These are phyloP conservation scores for Saccharomycopsis amapae DNA, from an alignment of 805 yeast genomes.

Conservation along the genomic window DNA sequence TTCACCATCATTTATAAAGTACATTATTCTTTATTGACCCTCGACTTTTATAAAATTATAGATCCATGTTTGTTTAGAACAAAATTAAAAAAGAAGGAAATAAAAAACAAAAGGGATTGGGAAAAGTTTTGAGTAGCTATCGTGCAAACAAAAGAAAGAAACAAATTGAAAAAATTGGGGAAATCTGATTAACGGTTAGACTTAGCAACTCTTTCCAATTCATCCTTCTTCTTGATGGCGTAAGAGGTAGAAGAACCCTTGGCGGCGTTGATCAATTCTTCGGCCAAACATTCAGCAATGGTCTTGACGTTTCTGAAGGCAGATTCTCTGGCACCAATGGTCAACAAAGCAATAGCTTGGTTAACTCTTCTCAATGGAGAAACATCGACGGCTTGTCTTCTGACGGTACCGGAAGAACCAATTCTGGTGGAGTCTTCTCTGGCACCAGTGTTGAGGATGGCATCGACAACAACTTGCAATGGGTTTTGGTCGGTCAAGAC, in stretches of 20 bases:
- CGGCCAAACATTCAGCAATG: constrained; percentile 99
- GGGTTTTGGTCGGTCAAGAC: constrained; percentile 99
- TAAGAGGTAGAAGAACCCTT: constrained; percentile 99
- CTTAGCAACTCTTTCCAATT: constrained; percentile 99
- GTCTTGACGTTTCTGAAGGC: constrained; percentile 99
- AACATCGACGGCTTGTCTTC: constrained; percentile 99
- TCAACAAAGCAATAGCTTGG: constrained; percentile 96
- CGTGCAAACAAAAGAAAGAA: no score
- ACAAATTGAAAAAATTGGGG: no score
- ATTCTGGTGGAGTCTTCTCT: constrained; percentile 99
- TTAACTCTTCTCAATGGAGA: constrained; percentile 99
- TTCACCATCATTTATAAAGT: no score
- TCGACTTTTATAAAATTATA: no score
- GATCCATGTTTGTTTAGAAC: no score
- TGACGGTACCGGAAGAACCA: constrained; percentile 99
- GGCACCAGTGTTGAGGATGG: constrained; percentile 99
- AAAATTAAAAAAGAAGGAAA: no score
- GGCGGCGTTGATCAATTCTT: constrained; percentile 99
- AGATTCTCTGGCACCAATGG: constrained; percentile 99
- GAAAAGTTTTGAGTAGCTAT: no score
- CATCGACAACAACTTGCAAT: constrained; percentile 97
- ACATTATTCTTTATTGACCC: no score
- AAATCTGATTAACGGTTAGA: constrained; percentile 99
- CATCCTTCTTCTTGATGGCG: constrained; percentile 99
- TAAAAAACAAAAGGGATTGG: no score